Conservation (phyloP, 345 rosid species). For the Eutrema heterophyllum region DNA sequence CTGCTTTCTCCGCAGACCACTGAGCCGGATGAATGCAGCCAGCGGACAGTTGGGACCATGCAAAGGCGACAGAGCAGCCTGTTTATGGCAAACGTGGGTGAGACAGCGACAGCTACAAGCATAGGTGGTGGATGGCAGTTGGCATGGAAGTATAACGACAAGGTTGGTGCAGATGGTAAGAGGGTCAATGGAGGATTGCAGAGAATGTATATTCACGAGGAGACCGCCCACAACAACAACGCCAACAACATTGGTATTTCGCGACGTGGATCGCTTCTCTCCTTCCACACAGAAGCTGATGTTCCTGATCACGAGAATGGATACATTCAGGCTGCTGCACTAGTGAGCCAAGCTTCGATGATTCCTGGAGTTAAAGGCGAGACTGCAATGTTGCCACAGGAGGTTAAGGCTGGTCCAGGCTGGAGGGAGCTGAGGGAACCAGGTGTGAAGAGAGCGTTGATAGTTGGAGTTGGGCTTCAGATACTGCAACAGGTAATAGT, state of each 20-base stretch:
- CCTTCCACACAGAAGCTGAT: constrained; percentile 46
- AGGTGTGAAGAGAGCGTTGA: constrained; percentile 71
- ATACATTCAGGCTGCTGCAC: constrained; percentile 72
- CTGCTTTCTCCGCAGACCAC: constrained; percentile 66
- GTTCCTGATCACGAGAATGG: constrained; percentile 39
- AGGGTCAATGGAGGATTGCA: constrained; percentile 56
- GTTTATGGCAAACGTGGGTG: constrained; percentile 56
- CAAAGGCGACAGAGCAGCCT: constrained; percentile 48
- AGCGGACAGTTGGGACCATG: constrained; percentile 44
- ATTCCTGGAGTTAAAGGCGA: constrained; percentile 45
- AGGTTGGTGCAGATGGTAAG: constrained; percentile 54
- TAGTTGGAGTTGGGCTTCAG: constrained; percentile 79
- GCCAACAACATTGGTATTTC: constrained; percentile 38
- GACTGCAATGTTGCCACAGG: constrained; percentile 45
- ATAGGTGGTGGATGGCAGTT: constrained; percentile 93
- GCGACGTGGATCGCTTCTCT: constrained; percentile 63
- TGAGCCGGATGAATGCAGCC: constrained; percentile 49
- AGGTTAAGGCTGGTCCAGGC: constrained; percentile 45
- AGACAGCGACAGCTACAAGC: constrained; percentile 52
- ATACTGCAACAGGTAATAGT: constrained; percentile 68
- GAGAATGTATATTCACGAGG: constrained; percentile 70
- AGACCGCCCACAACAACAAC: constrained; percentile 30
- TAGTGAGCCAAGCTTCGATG: constrained; percentile 65
- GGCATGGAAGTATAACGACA: constrained; percentile 77
- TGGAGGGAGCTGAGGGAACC: constrained; percentile 70